Percentiles rank a stretch among this genome's conserved stretches.
Evolutionary conservation across 1,139 yeast genomes (phyloP).

Genomic region (Trichomonascaceae sp.): DNA sequence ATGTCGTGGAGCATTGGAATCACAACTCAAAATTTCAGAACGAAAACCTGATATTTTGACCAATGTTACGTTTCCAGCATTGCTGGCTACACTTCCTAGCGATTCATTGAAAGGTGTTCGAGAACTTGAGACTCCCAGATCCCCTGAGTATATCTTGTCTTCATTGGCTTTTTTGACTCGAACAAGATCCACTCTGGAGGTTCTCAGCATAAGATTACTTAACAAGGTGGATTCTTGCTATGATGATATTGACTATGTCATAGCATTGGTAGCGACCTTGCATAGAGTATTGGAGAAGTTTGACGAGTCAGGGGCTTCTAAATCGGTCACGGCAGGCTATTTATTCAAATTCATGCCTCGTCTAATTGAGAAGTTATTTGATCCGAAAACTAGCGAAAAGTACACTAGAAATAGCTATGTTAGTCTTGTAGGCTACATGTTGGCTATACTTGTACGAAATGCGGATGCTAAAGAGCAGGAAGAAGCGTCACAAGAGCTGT

Average conservation of each 20-base stretch:
- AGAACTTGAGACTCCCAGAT: conserved; percentile 28
- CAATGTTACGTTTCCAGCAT: conserved; percentile 54
- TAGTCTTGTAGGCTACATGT: conserved; percentile 17
- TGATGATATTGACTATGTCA: conserved; percentile 16
- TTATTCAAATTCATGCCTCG: conserved; percentile 22
- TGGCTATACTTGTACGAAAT: conserved; percentile 12
- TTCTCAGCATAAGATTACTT: conserved; percentile 32
- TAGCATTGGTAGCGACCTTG: conserved; percentile 21
- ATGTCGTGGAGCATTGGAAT: conserved; percentile 40
- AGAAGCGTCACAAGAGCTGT: conserved; percentile 14
- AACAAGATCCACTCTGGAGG: conserved; percentile 30
- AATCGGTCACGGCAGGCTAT: conserved; percentile 11
- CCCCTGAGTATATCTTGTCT: conserved; percentile 24
- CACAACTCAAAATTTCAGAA: conserved; percentile 47
- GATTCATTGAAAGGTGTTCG: background rate
- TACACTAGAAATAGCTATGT: conserved; percentile 15
- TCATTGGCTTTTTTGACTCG: conserved; percentile 31
- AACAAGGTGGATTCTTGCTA: conserved; percentile 24
- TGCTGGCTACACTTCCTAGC: conserved; percentile 47
- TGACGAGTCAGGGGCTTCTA: conserved; percentile 11
- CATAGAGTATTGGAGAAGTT: conserved; percentile 19
- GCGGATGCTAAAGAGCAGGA: conserved; percentile 16
- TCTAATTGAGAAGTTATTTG: conserved; percentile 18
- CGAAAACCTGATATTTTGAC: conserved; percentile 43
- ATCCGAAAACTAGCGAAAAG: conserved; percentile 11